Evolutionary conservation across 2,329 filamentous ascomycete genomes (phyloP), one percentile per base, ranked within the genome.

Genomic region (Teratosphaeria gauchensis): DNA sequence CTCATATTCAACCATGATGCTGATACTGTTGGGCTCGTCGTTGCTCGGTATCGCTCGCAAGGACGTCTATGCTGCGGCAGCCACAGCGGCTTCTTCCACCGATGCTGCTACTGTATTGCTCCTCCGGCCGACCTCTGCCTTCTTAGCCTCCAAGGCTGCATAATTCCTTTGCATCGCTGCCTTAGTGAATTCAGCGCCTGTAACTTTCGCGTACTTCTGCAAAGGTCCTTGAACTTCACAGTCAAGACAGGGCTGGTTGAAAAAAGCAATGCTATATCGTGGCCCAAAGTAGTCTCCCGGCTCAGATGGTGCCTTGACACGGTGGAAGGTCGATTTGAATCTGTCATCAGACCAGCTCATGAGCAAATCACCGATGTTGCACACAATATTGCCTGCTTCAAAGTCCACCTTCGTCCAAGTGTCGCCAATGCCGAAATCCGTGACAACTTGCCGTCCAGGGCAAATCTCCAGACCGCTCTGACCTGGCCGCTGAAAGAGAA

Each of bases 281-380:
- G 81, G 78, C 4, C 82, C 82, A 64, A 79, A 86, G 67, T 79
- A 84, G 53, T 79, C 76, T 14, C 56, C 57, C 2, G 74, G 75
- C 63, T 85, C 81, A 31, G 72, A 76, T 0, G 83, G 83, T 1
- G 83, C 82, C 71, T 83, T 84, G 59, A 87, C 84, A 3, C 52
- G 51, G 70, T 87, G 84, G 56, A 85, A 83, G 0, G 84, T 85
- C 48, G 79, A 83, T 72, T 86, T 87, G 75, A 87, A 86, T 21
- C 83, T 78, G 69, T 87, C 85, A 66, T 87, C 84, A 31, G 78
- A 82, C 83, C 84, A 86, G 51, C 76, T 80, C 84, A 87, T 86
- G 16, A 87, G 74, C 57, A 87, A 73, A 66, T 87, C 84, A 3
- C 84, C 84, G 61, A 86, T 84, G 64, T 86, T 86, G 70, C 84